Conservation (phyloP, 164 flowering plant genomes). For the Nymphaea colorata region DNA sequence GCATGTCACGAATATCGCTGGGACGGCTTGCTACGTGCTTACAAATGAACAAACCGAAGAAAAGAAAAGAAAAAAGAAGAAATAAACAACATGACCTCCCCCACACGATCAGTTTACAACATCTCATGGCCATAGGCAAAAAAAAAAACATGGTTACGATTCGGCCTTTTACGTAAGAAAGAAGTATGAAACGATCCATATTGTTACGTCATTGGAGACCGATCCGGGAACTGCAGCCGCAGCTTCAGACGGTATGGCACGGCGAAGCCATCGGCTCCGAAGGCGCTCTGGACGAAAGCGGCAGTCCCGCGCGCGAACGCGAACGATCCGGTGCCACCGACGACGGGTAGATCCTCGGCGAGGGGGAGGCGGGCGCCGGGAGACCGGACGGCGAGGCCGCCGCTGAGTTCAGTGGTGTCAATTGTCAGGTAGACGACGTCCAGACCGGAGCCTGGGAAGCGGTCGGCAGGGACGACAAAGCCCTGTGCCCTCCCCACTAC, state of each 20-base stretch:
- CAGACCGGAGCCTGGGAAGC: conserved; percentile 52
- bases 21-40: too few species aligned
- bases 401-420: conserved; percentile 40
- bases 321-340: conserved; percentile 87
- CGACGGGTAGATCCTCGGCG: conserved; percentile 41
- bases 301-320: conserved; percentile 81
- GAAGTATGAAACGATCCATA: too few species aligned
- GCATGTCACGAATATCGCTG: too few species aligned
- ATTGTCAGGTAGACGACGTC: conserved; percentile 62
- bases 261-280: conserved; percentile 7
- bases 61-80: too few species aligned
- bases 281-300: conserved; percentile 27
- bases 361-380: conserved; percentile 25
- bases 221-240: conserved; percentile 43
- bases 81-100: too few species aligned
- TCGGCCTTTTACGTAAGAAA: too few species aligned
- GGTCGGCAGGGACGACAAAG: conserved; percentile 52
- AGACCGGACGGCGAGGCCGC: conserved; percentile 57
- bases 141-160: too few species aligned
- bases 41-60: too few species aligned
- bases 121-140: too few species aligned
- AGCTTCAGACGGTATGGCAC: conserved; percentile 49
- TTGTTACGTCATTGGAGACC: conserved; percentile 20
- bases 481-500: conserved; percentile 72
- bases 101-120: too few species aligned